Evolutionary conservation across 2,329 filamentous ascomycete species (phyloP).

Genomic region (Myrmaecium sp.): DNA sequence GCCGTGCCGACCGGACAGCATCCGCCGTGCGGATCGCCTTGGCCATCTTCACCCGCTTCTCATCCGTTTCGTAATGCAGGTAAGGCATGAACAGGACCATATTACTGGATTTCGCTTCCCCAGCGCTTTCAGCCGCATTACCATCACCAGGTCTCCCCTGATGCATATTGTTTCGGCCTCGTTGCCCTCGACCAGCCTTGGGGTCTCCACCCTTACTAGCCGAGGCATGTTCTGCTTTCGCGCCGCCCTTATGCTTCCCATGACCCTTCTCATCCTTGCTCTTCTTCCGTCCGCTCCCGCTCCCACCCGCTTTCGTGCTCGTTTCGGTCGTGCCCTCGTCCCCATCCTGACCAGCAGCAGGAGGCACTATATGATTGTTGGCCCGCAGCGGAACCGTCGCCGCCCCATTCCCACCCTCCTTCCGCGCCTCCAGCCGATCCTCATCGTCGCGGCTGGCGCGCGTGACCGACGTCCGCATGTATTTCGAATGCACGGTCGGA

Average conservation of each 20-base stretch:
- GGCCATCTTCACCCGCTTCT: conserved; percentile 38
- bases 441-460: conserved; percentile 14
- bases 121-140: too few relatives aligned
- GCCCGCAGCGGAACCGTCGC: conserved; percentile 9
- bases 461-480: conserved; percentile 36
- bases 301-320: conserved; percentile 11
- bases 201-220: conserved; percentile 10
- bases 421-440: conserved; percentile 8
- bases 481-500: conserved; percentile 39
- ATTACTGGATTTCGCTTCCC: too few relatives aligned
- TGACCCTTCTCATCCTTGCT: conserved; percentile 2
- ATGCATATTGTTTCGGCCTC: conserved; percentile 16
- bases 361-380: conserved; percentile 9
- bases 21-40: conserved; percentile 29
- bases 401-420: conserved; percentile 13
- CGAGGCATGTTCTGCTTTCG: conserved; percentile 11
- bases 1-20: conserved; percentile 8
- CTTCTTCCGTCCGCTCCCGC: conserved; percentile 14
- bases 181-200: conserved; percentile 18
- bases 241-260: conserved; percentile 11
- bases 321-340: conserved; percentile 14
- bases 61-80: conserved; percentile 45
- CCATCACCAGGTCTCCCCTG: too few relatives aligned
- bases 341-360: conserved; percentile 13
- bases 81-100: conserved; percentile 43